phyloP scores from a whole-genome alignment of 2,329 filamentous ascomycete species.

The Botryosphaeria agaves region DNA sequence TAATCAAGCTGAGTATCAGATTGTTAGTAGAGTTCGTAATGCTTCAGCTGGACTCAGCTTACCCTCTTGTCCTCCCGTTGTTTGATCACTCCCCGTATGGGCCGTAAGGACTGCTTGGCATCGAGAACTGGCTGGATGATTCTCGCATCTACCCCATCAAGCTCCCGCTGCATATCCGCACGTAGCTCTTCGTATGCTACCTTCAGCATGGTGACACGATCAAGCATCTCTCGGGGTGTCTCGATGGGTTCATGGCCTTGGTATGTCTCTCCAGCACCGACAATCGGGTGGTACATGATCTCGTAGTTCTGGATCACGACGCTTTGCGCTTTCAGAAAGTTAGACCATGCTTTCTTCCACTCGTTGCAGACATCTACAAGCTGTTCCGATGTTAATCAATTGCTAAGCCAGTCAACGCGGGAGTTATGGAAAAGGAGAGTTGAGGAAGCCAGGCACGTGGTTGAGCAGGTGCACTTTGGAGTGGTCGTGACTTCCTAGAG shows the following conservation, averaged over 20 bases:
- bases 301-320: too few species aligned
- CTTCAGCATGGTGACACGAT: conserved; percentile 47
- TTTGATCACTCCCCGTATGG: conserved; percentile 69
- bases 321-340: too few species aligned
- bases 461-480: too few species aligned
- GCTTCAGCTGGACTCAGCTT: conserved; percentile 2
- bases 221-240: conserved; percentile 45
- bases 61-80: conserved; percentile 66
- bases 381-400: too few species aligned
- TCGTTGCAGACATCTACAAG: too few species aligned
- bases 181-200: conserved; percentile 54
- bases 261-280: conserved; percentile 43
- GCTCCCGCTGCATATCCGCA: conserved; percentile 52
- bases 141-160: conserved; percentile 50
- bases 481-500: too few species aligned
- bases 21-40: conserved; percentile 5
- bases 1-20: conserved; percentile 43
- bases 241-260: conserved; percentile 35
- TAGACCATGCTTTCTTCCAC: too few species aligned
- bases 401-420: too few species aligned
- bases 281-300: conserved; percentile 58
- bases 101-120: conserved; percentile 50
- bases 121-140: conserved; percentile 54
- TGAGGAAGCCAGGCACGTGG: too few species aligned
- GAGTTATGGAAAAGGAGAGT: too few species aligned